Evolutionary conservation across 2,329 filamentous ascomycete species (phyloP).

Genomic region (Colletotrichum spaethianum): DNA sequence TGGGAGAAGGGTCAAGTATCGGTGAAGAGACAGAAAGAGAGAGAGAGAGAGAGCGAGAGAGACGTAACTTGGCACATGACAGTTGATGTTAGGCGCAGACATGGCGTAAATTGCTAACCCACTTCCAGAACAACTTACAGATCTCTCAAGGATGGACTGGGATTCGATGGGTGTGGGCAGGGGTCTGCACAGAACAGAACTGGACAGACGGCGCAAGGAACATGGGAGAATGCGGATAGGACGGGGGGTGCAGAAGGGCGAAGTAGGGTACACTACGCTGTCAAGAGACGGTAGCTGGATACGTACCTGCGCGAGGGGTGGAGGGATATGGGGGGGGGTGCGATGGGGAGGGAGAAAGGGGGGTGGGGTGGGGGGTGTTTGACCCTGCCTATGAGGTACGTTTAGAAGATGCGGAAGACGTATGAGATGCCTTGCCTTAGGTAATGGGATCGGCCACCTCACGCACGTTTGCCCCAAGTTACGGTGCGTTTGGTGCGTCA

Average conservation of each 20-base stretch:
- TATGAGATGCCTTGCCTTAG: conserved; percentile 13
- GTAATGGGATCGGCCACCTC: conserved; percentile 14
- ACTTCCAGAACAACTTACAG: conserved; percentile 40
- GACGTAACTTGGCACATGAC: conserved; percentile 42
- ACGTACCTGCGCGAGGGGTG: conserved; percentile 2
- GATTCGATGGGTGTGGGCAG: conserved; percentile 20
- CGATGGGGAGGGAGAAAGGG: not conserved
- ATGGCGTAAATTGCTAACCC: conserved; percentile 41
- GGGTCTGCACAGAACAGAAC: conserved; percentile 19
- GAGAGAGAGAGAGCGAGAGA: conserved; percentile 1
- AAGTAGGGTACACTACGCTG: not conserved
- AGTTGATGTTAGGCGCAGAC: conserved; percentile 39
- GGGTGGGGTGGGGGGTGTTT: not conserved
- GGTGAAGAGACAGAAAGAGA: conserved; percentile 24
- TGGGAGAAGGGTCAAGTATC: conserved; percentile 36
- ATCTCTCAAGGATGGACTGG: conserved; percentile 37
- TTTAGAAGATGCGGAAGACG: not conserved
- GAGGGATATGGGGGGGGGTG: not conserved
- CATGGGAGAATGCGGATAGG: conserved; percentile 3
- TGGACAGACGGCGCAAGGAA: conserved; percentile 18
- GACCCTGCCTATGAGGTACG: not conserved
- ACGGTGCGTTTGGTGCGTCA: conserved; percentile 8
- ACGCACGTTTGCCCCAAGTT: not conserved
- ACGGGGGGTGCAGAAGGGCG: not conserved
- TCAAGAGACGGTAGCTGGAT: not conserved